Conservation (phyloP, 768 basidiomycete genomes). For the Lentinula boryana region DNA sequence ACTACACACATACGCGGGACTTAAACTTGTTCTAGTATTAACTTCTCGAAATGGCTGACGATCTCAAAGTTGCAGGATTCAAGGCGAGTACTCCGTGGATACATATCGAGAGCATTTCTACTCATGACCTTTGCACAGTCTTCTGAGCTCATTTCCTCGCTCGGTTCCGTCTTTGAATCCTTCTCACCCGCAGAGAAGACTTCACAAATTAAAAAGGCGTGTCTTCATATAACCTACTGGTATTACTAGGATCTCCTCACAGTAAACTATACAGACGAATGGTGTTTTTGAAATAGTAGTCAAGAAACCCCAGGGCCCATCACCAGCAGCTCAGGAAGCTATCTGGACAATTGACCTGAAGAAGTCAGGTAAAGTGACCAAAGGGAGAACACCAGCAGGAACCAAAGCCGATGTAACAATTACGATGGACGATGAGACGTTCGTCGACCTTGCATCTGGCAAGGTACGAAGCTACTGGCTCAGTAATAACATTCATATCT, state of each 20-base stretch:
- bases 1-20: background rate
- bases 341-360: constrained; percentile 94
- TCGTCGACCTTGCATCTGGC: constrained; percentile 63
- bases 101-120: background rate
- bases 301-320: constrained; percentile 54
- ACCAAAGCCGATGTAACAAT: constrained; percentile 82
- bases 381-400: constrained; percentile 51
- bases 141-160: constrained; percentile 55
- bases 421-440: constrained; percentile 70
- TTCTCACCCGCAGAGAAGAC: constrained; percentile 59
- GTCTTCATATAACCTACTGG: constrained; percentile 1
- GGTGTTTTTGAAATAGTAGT: constrained; percentile 85
- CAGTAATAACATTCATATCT: background rate
- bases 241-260: background rate
- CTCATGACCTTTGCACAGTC: constrained; percentile 33
- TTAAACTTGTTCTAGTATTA: background rate
- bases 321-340: constrained; percentile 38
- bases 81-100: constrained; percentile 35
- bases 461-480: constrained; percentile 40
- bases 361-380: constrained; percentile 71
- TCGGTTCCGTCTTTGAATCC: constrained; percentile 45
- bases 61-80: constrained; percentile 72
- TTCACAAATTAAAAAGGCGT: constrained; percentile 70
- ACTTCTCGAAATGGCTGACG: constrained; percentile 20
- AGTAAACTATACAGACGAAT: constrained; percentile 49